phyloP scores from a whole-genome alignment of 768 basidiomycete genomes.

The Fistulinella prunicolor region DNA sequence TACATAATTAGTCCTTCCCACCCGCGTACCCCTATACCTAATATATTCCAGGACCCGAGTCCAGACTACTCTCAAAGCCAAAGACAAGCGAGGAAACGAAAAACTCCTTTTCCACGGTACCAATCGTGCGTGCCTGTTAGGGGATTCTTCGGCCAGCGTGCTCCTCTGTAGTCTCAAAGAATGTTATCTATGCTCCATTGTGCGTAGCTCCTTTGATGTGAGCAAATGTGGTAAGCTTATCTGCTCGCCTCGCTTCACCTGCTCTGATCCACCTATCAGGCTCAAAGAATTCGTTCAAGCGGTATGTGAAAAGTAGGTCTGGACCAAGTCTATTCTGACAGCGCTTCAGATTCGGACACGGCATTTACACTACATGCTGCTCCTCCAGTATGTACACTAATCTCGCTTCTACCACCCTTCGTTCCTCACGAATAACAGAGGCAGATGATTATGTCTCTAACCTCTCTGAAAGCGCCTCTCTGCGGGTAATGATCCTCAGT shows the following conservation, averaged over 20 bases:
- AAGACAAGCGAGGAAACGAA: conserved; percentile 44
- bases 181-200: conserved; percentile 55
- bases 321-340: background rate
- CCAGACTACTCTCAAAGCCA: conserved; percentile 24
- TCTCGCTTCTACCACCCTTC: background rate
- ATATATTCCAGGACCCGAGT: conserved; percentile 23
- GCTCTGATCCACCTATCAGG: conserved; percentile 34
- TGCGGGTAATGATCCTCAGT: conserved; percentile 53
- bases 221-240: conserved; percentile 49
- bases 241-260: background rate
- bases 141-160: conserved; percentile 46
- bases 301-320: conserved; percentile 27
- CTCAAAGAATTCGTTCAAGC: conserved; percentile 53
- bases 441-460: conserved; percentile 63
- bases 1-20: conserved; percentile 23
- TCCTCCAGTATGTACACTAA: conserved; percentile 52
- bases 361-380: conserved; percentile 64
- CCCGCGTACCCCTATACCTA: conserved; percentile 10
- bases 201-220: conserved; percentile 60
- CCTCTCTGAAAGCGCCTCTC: conserved; percentile 37
- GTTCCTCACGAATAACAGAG: conserved; percentile 38
- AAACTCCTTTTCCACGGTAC: conserved; percentile 69
- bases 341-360: conserved; percentile 54
- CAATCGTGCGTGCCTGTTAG: conserved; percentile 52
- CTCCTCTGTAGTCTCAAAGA: conserved; percentile 48